phyloP scores from a whole-genome alignment of 345 rosid species.

The Eucalyptus fibrosa region DNA sequence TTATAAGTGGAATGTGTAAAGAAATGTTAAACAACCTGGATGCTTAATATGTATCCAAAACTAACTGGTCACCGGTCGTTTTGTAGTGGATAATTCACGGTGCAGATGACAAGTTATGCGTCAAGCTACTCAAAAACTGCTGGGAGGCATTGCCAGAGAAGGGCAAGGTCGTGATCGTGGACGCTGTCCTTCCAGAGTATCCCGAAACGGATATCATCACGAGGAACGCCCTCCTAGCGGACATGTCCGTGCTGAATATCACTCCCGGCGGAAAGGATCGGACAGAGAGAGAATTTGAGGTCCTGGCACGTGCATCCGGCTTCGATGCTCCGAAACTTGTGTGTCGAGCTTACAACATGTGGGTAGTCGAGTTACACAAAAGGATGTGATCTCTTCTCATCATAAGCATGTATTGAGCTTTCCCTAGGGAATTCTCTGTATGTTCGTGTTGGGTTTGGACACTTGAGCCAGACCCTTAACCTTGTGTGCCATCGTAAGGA shows the following conservation, averaged over 20 bases:
- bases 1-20: neutral
- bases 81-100: constrained; percentile 26
- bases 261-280: constrained; percentile 33
- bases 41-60: neutral
- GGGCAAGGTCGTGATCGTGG: constrained; percentile 32
- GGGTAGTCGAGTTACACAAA: neutral
- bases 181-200: constrained; percentile 15
- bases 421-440: neutral
- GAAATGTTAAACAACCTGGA: neutral
- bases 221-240: constrained; percentile 13
- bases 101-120: constrained; percentile 24
- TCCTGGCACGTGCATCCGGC: constrained; percentile 21
- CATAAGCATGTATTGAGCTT: neutral
- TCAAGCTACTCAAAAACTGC: constrained; percentile 34
- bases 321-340: neutral
- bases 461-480: neutral
- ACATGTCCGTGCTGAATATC: constrained; percentile 24
- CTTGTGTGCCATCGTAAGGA: neutral
- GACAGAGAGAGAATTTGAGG: constrained; percentile 18
- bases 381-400: neutral
- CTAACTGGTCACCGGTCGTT: neutral
- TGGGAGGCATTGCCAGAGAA: constrained; percentile 15
- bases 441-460: neutral
- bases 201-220: constrained; percentile 7
- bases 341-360: neutral